Percentiles rank a stretch among this genome's conserved stretches.
These are phyloP conservation scores for Calocera viscosa DNA, from an alignment of 768 basidiomycete genomes.

Conservation along the genomic window DNA sequence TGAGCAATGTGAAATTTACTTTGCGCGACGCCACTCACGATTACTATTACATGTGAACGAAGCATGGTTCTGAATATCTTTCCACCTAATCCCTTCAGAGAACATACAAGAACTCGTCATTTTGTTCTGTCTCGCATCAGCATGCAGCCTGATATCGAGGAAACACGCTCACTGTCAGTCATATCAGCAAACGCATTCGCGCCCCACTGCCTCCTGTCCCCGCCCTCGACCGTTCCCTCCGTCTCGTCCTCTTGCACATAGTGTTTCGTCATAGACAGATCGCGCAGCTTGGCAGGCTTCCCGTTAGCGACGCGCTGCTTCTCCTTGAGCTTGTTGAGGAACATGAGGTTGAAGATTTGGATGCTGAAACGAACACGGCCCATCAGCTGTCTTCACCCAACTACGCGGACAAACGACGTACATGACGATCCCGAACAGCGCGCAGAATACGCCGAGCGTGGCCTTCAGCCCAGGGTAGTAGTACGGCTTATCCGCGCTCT, in stretches of 20 bases:
- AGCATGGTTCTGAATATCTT: too few species aligned
- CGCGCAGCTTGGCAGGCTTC: constrained; percentile 23
- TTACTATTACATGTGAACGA: too few species aligned
- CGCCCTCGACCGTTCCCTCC: constrained; percentile 9
- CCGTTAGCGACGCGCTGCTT: constrained; percentile 23
- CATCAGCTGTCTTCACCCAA: neutral
- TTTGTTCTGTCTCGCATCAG: constrained; percentile 12
- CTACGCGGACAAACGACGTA: neutral
- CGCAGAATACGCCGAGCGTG: constrained; percentile 22
- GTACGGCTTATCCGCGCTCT: constrained; percentile 20
- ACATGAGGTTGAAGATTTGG: constrained; percentile 19
- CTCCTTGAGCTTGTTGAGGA: constrained; percentile 22
- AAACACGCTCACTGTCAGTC: neutral
- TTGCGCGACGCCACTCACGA: too few species aligned
- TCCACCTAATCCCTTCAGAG: constrained; percentile 11
- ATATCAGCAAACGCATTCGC: neutral
- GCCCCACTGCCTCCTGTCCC: neutral
- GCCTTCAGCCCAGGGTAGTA: constrained; percentile 13
- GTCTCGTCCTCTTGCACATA: constrained; percentile 18
- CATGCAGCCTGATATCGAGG: constrained; percentile 15
- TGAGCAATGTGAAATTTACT: too few species aligned
- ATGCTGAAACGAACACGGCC: neutral
- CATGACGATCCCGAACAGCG: constrained; percentile 17
- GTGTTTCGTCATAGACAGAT: constrained; percentile 20
- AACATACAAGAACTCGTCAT: constrained; percentile 23